These are phyloP conservation scores for Echinosophora koreensis DNA, from an alignment of 306 rosid genomes.

Conservation along the genomic window DNA sequence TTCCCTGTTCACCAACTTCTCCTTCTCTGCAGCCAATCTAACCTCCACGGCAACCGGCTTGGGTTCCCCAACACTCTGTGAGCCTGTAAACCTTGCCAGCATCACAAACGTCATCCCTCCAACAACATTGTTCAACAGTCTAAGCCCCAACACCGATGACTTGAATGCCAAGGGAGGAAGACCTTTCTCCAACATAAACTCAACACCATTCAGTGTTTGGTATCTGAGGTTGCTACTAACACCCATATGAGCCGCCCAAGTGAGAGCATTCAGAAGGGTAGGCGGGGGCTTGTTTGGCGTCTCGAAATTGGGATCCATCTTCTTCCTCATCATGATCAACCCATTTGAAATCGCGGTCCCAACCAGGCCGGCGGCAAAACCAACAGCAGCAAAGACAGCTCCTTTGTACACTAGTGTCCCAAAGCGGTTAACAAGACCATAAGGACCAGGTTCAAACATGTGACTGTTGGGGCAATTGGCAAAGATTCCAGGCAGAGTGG, in stretches of 20 bases:
- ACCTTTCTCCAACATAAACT: constrained; percentile 75
- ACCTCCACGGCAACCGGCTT: constrained; percentile 28
- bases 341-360: constrained; percentile 88
- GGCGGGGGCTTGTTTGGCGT: constrained; percentile 93
- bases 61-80: constrained; percentile 62
- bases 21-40: constrained; percentile 55
- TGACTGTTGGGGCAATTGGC: constrained; percentile 83
- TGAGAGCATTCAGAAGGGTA: constrained; percentile 77
- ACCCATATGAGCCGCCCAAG: constrained; percentile 98
- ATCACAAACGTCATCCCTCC: constrained; percentile 93
- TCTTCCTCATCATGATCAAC: constrained; percentile 78
- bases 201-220: constrained; percentile 83
- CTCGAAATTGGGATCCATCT: constrained; percentile 89
- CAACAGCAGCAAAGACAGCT: constrained; percentile 75
- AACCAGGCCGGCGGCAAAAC: constrained; percentile 80
- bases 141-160: constrained; percentile 77
- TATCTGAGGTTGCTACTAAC: constrained; percentile 85
- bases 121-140: constrained; percentile 81
- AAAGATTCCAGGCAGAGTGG: constrained; percentile 67
- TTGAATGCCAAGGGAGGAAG: constrained; percentile 79
- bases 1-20: constrained; percentile 53
- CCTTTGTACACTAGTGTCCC: constrained; percentile 90
- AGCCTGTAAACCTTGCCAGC: constrained; percentile 84
- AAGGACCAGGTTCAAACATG: constrained; percentile 91
- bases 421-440: constrained; percentile 56